phyloP scores from a whole-genome alignment of 768 basidiomycete species.

The Termitomyces sp. region DNA sequence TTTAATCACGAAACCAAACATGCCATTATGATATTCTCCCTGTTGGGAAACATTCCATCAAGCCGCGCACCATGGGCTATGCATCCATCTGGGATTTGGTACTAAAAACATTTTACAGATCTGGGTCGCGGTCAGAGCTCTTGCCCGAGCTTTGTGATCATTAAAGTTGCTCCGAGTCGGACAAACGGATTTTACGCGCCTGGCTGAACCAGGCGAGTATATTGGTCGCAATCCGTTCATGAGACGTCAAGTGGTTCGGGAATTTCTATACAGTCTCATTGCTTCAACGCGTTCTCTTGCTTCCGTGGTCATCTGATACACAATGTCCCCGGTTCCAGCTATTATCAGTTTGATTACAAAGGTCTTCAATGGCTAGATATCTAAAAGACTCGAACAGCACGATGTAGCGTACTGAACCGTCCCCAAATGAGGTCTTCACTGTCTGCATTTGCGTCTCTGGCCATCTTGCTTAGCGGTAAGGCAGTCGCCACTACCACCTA shows the following conservation, averaged over 20 bases:
- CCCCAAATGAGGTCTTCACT: constrained; percentile 24
- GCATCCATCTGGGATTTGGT: not conserved
- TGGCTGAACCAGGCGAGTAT: constrained; percentile 11
- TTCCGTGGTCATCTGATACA: constrained; percentile 14
- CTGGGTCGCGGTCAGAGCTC: not conserved
- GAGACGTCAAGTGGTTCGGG: not conserved
- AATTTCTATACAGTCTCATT: not conserved
- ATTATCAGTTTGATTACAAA: constrained; percentile 24
- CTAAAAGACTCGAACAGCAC: not conserved
- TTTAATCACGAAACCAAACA: too few species aligned
- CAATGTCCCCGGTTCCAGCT: constrained; percentile 10
- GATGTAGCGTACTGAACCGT: not conserved
- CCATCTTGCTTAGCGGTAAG: constrained; percentile 23
- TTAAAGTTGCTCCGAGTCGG: constrained; percentile 1
- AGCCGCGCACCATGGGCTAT: too few species aligned
- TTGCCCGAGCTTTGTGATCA: not conserved
- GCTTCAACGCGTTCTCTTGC: not conserved
- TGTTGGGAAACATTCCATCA: too few species aligned
- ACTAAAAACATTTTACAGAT: not conserved
- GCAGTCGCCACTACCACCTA: constrained; percentile 33
- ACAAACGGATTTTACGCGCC: constrained; percentile 2
- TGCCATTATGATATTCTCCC: too few species aligned
- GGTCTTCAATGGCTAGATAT: constrained; percentile 5
- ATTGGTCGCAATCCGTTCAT: not conserved
- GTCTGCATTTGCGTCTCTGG: constrained; percentile 26